Evolutionary conservation across 1,284 basidiomycete species (phyloP).

Genomic region (Neotropicomus parvogracilis): DNA sequence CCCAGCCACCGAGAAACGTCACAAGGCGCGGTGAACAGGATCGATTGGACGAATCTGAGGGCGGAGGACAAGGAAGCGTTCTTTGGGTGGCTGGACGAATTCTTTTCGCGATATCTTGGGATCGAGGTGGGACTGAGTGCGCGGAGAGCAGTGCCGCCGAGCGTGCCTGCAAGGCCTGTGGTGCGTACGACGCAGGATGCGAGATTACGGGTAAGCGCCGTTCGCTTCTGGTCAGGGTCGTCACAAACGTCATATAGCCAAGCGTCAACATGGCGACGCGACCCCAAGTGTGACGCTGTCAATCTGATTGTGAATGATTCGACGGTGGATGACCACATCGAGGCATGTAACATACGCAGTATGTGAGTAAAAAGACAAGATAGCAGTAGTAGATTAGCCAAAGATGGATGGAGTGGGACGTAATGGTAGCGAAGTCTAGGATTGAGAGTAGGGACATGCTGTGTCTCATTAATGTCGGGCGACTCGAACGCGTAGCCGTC

Average conservation of each 20-base stretch:
- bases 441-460: not conserved
- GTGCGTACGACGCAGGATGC: not conserved
- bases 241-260: constrained; percentile 14
- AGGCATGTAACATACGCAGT: constrained; percentile 14
- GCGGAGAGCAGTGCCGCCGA: not conserved
- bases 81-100: constrained; percentile 76
- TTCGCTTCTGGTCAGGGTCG: not conserved
- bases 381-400: constrained; percentile 19
- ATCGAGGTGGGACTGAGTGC: constrained; percentile 20
- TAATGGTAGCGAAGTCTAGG: constrained; percentile 18
- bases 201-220: constrained; percentile 15
- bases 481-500: not conserved
- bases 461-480: not conserved
- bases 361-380: constrained; percentile 13
- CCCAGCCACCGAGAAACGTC: constrained; percentile 12
- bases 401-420: constrained; percentile 10
- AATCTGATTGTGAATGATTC: not conserved
- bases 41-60: constrained; percentile 70
- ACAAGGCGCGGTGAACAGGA: constrained; percentile 21
- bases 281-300: constrained; percentile 13
- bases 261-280: constrained; percentile 22
- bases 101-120: constrained; percentile 50
- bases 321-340: constrained; percentile 1
- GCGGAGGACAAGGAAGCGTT: constrained; percentile 65
- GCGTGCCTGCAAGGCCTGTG: not conserved